A percentile compares a stretch with the other conserved stretches of the same genome.
Evolutionary conservation across 2,329 filamentous ascomycete genomes (phyloP).

Genomic region (Colletotrichum higginsianum): DNA sequence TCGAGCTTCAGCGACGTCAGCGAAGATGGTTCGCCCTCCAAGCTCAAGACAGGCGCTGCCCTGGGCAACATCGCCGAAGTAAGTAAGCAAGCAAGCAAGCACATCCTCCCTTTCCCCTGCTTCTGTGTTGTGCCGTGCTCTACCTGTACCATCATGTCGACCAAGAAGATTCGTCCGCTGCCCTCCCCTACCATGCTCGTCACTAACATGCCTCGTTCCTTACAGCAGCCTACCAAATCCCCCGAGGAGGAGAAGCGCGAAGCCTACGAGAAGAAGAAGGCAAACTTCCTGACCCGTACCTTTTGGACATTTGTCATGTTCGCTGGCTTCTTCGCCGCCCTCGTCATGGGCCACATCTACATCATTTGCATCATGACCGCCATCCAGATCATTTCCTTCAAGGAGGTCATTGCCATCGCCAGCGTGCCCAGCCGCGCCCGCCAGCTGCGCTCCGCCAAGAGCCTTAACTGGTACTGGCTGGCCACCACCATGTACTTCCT

Average conservation of each 20-base stretch:
- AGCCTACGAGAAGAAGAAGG: slow-evolving; percentile 99
- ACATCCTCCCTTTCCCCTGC: too few species aligned
- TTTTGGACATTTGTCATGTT: slow-evolving; percentile 99
- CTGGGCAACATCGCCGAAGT: slow-evolving; percentile 58
- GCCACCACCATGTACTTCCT: slow-evolving; percentile 99
- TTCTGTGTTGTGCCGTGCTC: not conserved
- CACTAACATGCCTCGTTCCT: slow-evolving; percentile 14
- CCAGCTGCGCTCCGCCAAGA: slow-evolving; percentile 93
- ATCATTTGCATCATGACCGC: slow-evolving; percentile 94
- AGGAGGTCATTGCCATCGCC: slow-evolving; percentile 98
- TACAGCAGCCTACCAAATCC: slow-evolving; percentile 58
- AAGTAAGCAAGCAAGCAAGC: slow-evolving; percentile 12
- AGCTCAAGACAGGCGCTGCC: slow-evolving; percentile 44
- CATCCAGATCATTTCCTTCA: slow-evolving; percentile 97
- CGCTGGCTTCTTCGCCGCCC: slow-evolving; percentile 87
- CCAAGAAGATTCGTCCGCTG: not conserved
- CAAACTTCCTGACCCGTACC: slow-evolving; percentile 95
- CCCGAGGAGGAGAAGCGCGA: slow-evolving; percentile 57
- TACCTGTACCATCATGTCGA: not conserved
- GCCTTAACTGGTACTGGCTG: slow-evolving; percentile 98
- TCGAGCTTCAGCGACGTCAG: slow-evolving; percentile 81
- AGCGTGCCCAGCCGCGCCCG: slow-evolving; percentile 93
- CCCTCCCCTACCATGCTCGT: not conserved
- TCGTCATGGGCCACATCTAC: slow-evolving; percentile 98
- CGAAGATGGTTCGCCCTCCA: slow-evolving; percentile 65